These are phyloP conservation scores for Penicillium glabrum DNA, from an alignment of 2,329 filamentous ascomycete genomes.

Conservation along the genomic window DNA sequence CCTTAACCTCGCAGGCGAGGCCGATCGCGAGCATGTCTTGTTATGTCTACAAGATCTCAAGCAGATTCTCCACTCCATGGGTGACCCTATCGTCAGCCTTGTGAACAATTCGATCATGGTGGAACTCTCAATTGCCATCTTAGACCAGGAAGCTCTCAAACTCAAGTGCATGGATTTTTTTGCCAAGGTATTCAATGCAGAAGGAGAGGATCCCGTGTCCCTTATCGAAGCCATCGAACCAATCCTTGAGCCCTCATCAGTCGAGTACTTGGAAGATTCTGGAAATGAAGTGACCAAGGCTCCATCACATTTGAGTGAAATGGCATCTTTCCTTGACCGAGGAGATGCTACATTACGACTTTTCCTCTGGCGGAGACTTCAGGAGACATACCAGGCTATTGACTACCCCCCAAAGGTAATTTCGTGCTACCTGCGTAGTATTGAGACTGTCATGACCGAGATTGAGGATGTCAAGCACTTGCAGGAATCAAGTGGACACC, in stretches of 20 bases:
- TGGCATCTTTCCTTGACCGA: conserved; percentile 79
- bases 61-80: conserved; percentile 49
- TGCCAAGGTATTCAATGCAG: conserved; percentile 80
- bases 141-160: conserved; percentile 87
- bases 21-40: conserved; percentile 60
- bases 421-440: conserved; percentile 80
- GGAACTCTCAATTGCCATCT: conserved; percentile 76
- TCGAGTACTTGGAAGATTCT: conserved; percentile 27
- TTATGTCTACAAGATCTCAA: conserved; percentile 65
- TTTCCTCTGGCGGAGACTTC: conserved; percentile 87
- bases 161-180: conserved; percentile 98
- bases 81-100: conserved; percentile 58
- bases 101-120: conserved; percentile 87
- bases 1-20: conserved; percentile 56
- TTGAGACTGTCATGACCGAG: conserved; percentile 77
- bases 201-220: conserved; percentile 74
- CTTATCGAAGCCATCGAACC: conserved; percentile 93
- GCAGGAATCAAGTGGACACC: conserved; percentile 59
- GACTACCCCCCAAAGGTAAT: conserved; percentile 84
- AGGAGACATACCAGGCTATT: conserved; percentile 83
- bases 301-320: conserved; percentile 62
- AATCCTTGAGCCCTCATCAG: conserved; percentile 68
- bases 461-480: conserved; percentile 61
- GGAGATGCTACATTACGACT: conserved; percentile 81
- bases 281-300: conserved; percentile 45